Percentiles rank a stretch among this genome's conserved stretches.
Conservation (phyloP, 192 early-diverging fungal genomes). For the Coemansia sp. region DNA sequence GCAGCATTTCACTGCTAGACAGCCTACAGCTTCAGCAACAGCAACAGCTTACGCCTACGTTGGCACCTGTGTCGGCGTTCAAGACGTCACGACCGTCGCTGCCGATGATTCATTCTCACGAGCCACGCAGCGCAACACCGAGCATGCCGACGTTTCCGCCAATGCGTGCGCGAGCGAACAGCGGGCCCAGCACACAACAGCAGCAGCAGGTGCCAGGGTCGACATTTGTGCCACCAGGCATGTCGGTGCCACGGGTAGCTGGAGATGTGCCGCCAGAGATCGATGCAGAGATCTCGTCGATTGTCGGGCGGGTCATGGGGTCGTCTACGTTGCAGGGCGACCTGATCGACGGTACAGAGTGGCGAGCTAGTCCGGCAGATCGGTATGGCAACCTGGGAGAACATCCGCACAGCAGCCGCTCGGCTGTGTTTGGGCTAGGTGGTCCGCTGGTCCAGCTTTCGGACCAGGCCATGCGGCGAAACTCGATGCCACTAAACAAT, state of each 20-base stretch:
- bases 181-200: constrained; percentile 22
- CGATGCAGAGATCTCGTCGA: constrained; percentile 49
- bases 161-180: constrained; percentile 35
- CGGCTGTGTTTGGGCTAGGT: constrained; percentile 9
- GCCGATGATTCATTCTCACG: constrained; percentile 20
- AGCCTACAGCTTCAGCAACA: constrained; percentile 13
- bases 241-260: background rate
- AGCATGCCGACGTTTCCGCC: constrained; percentile 11
- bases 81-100: constrained; percentile 23
- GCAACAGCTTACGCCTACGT: constrained; percentile 8
- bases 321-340: constrained; percentile 37
- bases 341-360: constrained; percentile 41
- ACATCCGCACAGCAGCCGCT: constrained; percentile 1
- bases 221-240: background rate
- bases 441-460: constrained; percentile 10
- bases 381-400: background rate
- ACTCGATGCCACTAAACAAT: constrained; percentile 36
- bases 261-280: constrained; percentile 36
- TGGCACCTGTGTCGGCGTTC: constrained; percentile 15
- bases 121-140: constrained; percentile 9
- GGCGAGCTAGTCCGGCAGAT: constrained; percentile 35
- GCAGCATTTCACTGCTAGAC: constrained; percentile 24
- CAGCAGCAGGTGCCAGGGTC: constrained; percentile 8
- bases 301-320: constrained; percentile 50
- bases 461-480: constrained; percentile 34